A percentile compares a stretch with the other conserved stretches of the same genome.
Conservation (phyloP, 441 rosid genomes). For the Pelargonium cotyledonis region DNA sequence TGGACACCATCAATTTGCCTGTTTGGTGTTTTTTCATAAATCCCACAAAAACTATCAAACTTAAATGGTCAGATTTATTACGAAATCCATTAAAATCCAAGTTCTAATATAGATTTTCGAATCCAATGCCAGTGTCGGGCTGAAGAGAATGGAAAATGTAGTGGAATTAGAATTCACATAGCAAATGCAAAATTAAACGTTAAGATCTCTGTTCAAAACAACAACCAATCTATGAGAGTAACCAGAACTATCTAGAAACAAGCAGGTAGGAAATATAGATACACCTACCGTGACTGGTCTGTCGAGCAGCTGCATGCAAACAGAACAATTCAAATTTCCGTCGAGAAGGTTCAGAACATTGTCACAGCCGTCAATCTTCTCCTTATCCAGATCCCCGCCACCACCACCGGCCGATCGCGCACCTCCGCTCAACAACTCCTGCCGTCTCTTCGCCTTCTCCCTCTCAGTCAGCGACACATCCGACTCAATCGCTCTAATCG, state of each 20-base stretch:
- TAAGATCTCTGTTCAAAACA: no score
- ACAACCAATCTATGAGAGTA: no score
- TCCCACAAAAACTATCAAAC: no score
- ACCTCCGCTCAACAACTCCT: constrained; percentile 6
- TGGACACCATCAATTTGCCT: not conserved
- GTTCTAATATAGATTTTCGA: not conserved
- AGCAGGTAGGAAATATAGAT: no score
- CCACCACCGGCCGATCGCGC: not conserved
- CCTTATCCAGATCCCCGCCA: not conserved
- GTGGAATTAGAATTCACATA: no score
- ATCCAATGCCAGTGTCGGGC: no score
- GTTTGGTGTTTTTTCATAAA: no score
- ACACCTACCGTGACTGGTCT: constrained; percentile 8
- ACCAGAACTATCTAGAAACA: not conserved
- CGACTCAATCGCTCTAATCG: not conserved
- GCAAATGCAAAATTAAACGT: no score
- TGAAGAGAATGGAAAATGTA: no score
- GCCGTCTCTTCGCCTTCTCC: constrained; percentile 4
- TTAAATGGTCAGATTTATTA: no score
- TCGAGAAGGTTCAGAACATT: not conserved
- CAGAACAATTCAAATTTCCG: constrained; percentile 1
- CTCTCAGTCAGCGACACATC: not conserved
- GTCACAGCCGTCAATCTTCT: not conserved
- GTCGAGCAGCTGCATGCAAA: not conserved
- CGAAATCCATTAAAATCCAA: not conserved